Evolutionary conservation across 345 rosid species (phyloP), one percentile per base, ranked within the genome.

Genomic region (Fremontodendron californicum): DNA sequence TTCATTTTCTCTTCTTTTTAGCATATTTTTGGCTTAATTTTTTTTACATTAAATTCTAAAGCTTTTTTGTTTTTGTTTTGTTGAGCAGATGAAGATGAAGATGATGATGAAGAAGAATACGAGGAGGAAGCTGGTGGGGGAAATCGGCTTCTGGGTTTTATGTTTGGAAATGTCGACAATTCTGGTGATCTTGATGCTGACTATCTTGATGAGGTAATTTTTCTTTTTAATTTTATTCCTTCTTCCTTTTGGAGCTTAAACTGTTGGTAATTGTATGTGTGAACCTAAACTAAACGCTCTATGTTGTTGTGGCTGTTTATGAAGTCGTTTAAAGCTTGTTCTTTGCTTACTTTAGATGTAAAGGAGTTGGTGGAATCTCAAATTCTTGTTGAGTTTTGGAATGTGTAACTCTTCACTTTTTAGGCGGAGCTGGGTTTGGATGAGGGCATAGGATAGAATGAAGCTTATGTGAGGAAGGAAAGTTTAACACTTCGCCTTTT

Each of bases 131-230:
- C 40, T 75, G 85, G 85, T 77, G 86, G 88, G 58, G 90, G 92
- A 79, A 93, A 92, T 75, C 89, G 86, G 60, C 86, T 93, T 75
- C 83, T 93, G 87, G 98, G 97, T 16, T 96, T 96, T 84, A 91
- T 96, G 90, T 96, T 96, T 61, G 98, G 98, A 58, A 96, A 96
- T 80, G 97, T 96, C 77, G 98, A 96, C 80, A 89, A 94, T 81
- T 85, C 95, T 3, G 99, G 99, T 12, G 98, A 93, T 82, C 94
- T 96, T 62, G 99, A 96, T 78, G 97, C 87, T 71, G 99, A 96
- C 87, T 96, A 96, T 83, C 98, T 96, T 72, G 99, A 96, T 81
- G 95, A 93, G 97, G 98, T 94, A 71, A 81, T 48, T 9, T 78
- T 60, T 35, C 57, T 12, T 54, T 31, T 73, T 74, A 15, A 49